Evolutionary conservation across 2,329 filamentous ascomycete species (phyloP).

Genomic region (Pseudomassariella vexata): DNA sequence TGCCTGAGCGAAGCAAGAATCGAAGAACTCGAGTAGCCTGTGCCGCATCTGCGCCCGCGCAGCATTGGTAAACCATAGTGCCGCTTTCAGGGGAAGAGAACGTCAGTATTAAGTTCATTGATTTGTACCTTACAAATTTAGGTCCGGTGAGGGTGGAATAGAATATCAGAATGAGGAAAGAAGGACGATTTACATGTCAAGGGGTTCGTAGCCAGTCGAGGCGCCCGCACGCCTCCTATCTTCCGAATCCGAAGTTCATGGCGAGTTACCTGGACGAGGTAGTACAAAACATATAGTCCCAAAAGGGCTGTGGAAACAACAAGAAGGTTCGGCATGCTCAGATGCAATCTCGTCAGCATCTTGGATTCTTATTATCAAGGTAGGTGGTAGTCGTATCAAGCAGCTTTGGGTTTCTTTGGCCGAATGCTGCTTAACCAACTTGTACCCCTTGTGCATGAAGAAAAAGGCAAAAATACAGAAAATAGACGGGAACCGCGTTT

Average conservation of each 20-base stretch:
- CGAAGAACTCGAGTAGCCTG: constrained; percentile 24
- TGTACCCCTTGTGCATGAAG: too few species aligned
- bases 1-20: constrained; percentile 20
- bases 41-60: constrained; percentile 24
- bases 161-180: not conserved
- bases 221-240: constrained; percentile 26
- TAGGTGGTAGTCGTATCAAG: too few species aligned
- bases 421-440: too few species aligned
- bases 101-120: too few species aligned
- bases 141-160: constrained; percentile 8
- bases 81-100: constrained; percentile 2
- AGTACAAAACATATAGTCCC: constrained; percentile 5
- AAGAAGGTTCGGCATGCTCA: not conserved
- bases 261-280: constrained; percentile 11
- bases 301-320: not conserved
- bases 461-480: too few species aligned
- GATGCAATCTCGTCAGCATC: constrained; percentile 3
- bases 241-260: constrained; percentile 22
- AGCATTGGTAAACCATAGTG: constrained; percentile 19
- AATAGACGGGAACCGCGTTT: too few species aligned
- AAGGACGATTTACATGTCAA: constrained; percentile 21
- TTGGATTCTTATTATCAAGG: not conserved
- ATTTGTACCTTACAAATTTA: too few species aligned
- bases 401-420: too few species aligned
- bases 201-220: constrained; percentile 26